Conservation (phyloP, 179 eudicot species). For the Drosera spatulata region DNA sequence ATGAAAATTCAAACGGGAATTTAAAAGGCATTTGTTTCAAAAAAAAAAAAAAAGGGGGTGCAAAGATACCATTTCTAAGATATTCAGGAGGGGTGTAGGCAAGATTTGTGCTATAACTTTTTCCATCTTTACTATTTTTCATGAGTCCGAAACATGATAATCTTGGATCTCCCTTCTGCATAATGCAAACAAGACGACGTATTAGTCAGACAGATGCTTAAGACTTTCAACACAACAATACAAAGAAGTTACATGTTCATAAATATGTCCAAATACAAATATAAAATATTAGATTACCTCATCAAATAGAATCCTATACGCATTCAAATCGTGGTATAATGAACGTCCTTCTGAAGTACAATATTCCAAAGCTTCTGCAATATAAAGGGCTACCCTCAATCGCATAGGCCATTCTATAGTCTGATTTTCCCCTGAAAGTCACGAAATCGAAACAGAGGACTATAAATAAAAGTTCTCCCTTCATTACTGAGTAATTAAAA, state of each 20-base stretch:
- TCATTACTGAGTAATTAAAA: background rate
- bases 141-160: conserved; percentile 55
- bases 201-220: background rate
- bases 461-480: background rate
- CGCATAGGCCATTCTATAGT: conserved; percentile 71
- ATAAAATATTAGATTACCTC: conserved; percentile 22
- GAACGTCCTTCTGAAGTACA: conserved; percentile 45
- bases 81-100: conserved; percentile 66
- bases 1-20: background rate
- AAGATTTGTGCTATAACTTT: conserved; percentile 50
- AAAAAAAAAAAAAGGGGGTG: background rate
- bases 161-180: conserved; percentile 55
- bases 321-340: conserved; percentile 54
- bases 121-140: conserved; percentile 59
- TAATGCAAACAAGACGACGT: background rate
- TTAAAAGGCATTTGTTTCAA: background rate
- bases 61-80: conserved; percentile 34
- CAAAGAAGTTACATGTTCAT: no score
- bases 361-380: conserved; percentile 54
- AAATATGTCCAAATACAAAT: background rate
- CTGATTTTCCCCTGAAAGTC: conserved; percentile 42
- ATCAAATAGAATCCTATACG: conserved; percentile 54
- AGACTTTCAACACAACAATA: no score
- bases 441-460: background rate
- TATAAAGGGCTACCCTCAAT: conserved; percentile 41